Evolutionary conservation across 2,329 filamentous ascomycete species (phyloP), one percentile per base, ranked within the genome.

Genomic region (Phaeosphaeriaceae sp.): DNA sequence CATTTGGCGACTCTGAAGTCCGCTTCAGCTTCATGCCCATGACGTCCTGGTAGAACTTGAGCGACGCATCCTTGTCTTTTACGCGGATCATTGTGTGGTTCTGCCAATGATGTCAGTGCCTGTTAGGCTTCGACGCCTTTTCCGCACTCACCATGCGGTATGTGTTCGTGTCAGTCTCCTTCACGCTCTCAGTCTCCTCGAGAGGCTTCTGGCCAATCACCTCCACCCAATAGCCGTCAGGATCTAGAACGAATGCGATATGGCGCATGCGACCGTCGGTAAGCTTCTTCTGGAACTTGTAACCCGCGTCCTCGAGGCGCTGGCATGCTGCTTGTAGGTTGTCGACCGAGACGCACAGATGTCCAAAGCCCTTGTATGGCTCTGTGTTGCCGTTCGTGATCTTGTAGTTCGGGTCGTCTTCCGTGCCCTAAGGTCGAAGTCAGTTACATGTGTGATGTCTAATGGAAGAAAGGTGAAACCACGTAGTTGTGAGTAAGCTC

Each of bases 71-170:
- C 50, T 79, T 77, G 61, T 84, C 82, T 71, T 97, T 98, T 80
- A 98, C 90, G 28, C 95, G 91, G 68, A 99, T 87, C 95, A 98
- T 98, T 56, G 91, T 93, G 81, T 95, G 92, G 81, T 95, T 94
- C 88, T 90, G 60, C 54, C 4, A 1, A 6, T 9, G 26, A 28
- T 23, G 47, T 75, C 19, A 73, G 69, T n/a, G 35, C 48, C 22
- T 1, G 11, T 23, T 6, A 8, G 4, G 5, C 35, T 1, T 23
- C 32, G 8, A 32, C 15, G 17, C 24, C 42, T 26, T 9, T 28
- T 0, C n/a, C 7, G 2, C 55, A 68, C 57, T 21, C 54, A 79
- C 85, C 85, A 89, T 81, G 30, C 91, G 88, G 78, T 98, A 98
- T 30, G 88, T 91, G 19, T 79, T 77, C 0, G 88, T 79, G 68